A percentile compares a stretch with the other conserved stretches of the same genome.
These are phyloP conservation scores for Rickenella mellea DNA, from an alignment of 768 basidiomycete genomes.

Conservation along the genomic window DNA sequence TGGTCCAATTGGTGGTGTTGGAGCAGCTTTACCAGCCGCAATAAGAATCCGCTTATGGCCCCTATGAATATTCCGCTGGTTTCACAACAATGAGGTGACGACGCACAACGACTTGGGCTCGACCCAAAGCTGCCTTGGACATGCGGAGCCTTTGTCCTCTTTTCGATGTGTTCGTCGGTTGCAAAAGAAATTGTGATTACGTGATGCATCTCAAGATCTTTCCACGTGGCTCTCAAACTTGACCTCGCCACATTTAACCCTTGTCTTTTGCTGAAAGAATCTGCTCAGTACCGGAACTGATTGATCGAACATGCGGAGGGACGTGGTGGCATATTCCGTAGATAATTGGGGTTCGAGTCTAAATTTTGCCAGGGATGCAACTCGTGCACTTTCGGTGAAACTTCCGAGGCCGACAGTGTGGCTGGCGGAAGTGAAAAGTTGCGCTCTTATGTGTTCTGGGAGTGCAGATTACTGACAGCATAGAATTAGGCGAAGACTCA, in stretches of 20 bases:
- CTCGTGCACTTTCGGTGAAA: conserved; percentile 72
- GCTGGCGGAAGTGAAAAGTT: conserved; percentile 93
- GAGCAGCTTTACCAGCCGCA: conserved; percentile 89
- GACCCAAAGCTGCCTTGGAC: conserved; percentile 62
- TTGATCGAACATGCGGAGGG: neutral
- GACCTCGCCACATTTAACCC: neutral
- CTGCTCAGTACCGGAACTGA: neutral
- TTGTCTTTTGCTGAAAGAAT: neutral
- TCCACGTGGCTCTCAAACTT: neutral
- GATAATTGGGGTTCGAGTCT: conserved; percentile 53
- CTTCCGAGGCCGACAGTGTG: conserved; percentile 49
- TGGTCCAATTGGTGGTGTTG: conserved; percentile 93
- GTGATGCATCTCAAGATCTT: too few species aligned
- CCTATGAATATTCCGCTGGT: conserved; percentile 8
- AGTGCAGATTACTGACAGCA: neutral
- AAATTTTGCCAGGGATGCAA: conserved; percentile 58
- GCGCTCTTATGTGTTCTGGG: neutral
- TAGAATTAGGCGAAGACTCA: conserved; percentile 72
- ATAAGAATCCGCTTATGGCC: conserved; percentile 66
- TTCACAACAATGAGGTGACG: conserved; percentile 4
- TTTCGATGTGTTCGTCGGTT: neutral
- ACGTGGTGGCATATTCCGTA: neutral
- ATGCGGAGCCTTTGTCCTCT: conserved; percentile 29
- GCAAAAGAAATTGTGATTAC: neutral
- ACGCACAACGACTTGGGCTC: conserved; percentile 71